phyloP scores from a whole-genome alignment of 2,329 filamentous ascomycete genomes.

The Aspergillus pseudonomiae region DNA sequence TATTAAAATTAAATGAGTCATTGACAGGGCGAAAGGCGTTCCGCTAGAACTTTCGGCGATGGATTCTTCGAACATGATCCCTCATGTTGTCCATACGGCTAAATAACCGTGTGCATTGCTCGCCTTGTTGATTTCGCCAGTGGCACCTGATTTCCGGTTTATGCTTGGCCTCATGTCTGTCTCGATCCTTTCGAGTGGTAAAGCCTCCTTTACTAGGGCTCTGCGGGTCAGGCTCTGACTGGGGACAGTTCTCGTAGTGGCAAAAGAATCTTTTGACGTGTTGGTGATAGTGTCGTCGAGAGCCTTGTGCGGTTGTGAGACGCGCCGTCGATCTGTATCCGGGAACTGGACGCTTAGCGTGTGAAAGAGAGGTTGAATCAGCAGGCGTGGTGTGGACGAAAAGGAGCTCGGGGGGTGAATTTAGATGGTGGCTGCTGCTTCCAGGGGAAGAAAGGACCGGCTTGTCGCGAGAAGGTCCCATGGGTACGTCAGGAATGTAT shows the following conservation, averaged over 20 bases:
- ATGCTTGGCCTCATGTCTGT: neutral
- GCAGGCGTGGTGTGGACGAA: neutral
- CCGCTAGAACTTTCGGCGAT: neutral
- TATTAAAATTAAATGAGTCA: fast-evolving
- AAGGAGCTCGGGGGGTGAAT: neutral
- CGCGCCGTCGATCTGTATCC: neutral
- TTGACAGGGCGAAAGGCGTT: neutral
- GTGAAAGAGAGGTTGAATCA: neutral
- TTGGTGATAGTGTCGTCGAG: neutral
- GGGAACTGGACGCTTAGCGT: neutral
- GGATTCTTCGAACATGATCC: neutral
- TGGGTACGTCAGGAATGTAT: neutral
- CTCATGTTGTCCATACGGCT: constrained; percentile 2
- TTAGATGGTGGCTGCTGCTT: neutral
- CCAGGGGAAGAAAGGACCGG: neutral
- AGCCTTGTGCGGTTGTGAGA: neutral
- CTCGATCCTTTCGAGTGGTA: neutral
- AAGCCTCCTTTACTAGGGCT: neutral
- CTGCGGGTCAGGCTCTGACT: neutral
- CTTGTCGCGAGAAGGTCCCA: neutral
- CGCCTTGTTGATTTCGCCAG: neutral
- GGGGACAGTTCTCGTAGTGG: neutral
- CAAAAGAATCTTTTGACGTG: neutral
- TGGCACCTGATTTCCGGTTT: neutral
- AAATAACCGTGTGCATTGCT: constrained; percentile 1